These are phyloP conservation scores for Kodamaea restingae DNA, from an alignment of 805 yeast species.

Conservation along the genomic window DNA sequence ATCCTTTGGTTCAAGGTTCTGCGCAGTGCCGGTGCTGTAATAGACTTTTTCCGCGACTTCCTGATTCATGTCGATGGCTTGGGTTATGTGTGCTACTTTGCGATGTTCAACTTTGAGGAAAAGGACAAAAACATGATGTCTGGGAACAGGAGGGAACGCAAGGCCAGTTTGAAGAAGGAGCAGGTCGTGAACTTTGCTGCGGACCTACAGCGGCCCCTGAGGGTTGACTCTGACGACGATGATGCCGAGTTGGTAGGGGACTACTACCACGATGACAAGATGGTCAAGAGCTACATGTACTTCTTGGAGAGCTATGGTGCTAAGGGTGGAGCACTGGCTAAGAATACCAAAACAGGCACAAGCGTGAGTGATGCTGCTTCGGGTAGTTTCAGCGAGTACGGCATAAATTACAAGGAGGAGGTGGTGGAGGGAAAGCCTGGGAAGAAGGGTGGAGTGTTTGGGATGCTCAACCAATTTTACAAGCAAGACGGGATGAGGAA, in stretches of 20 bases:
- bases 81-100: conserved; percentile 92
- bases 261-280: conserved; percentile 69
- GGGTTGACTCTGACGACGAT: conserved; percentile 7
- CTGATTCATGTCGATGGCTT: conserved; percentile 90
- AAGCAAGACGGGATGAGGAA: conserved; percentile 27
- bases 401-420: background rate
- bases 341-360: background rate
- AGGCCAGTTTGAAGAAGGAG: conserved; percentile 11
- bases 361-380: background rate
- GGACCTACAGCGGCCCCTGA: too few relatives aligned
- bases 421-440: conserved; percentile 5
- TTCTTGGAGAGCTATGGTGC: conserved; percentile 76
- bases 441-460: conserved; percentile 53
- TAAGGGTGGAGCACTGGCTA: conserved; percentile 1
- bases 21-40: conserved; percentile 63
- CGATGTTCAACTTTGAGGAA: conserved; percentile 81
- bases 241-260: conserved; percentile 24
- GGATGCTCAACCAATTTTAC: conserved; percentile 77
- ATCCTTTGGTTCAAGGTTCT: conserved; percentile 85
- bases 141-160: conserved; percentile 20
- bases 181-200: background rate
- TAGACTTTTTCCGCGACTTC: conserved; percentile 88
- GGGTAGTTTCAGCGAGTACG: conserved; percentile 2
- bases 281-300: conserved; percentile 86
- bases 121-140: conserved; percentile 45